A percentile compares a stretch with the other conserved stretches of the same genome.
These are phyloP conservation scores for Penicillium sp. DNA, from an alignment of 2,329 filamentous ascomycete genomes.

Conservation along the genomic window DNA sequence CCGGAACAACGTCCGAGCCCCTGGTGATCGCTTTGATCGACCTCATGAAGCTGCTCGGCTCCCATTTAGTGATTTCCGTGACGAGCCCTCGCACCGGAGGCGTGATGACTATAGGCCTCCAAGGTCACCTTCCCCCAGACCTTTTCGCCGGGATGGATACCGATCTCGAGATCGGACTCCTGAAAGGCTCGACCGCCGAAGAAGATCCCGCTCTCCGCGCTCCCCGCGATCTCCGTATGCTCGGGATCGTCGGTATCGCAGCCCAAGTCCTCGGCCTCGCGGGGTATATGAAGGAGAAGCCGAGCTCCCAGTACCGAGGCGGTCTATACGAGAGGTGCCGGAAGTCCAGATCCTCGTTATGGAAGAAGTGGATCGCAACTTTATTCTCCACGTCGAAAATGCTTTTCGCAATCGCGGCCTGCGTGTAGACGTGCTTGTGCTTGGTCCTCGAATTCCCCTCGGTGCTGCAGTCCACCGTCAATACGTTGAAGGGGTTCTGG, in stretches of 20 bases:
- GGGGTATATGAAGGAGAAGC: slow-evolving; percentile 61
- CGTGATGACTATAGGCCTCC: slow-evolving; percentile 69
- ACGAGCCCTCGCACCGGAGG: slow-evolving; percentile 50
- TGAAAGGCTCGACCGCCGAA: slow-evolving; percentile 61
- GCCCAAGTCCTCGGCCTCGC: slow-evolving; percentile 67
- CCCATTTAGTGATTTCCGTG: slow-evolving; percentile 54
- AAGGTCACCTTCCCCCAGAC: slow-evolving; percentile 62
- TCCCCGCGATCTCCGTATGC: slow-evolving; percentile 55
- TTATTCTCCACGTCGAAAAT: slow-evolving; percentile 80
- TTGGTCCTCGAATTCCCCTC: slow-evolving; percentile 76
- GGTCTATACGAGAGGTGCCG: slow-evolving; percentile 75
- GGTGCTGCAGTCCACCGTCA: slow-evolving; percentile 81
- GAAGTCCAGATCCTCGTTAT: slow-evolving; percentile 87
- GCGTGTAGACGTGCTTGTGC: slow-evolving; percentile 76
- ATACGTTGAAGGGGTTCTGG: slow-evolving; percentile 85
- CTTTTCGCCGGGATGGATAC: slow-evolving; percentile 69
- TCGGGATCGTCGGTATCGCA: slow-evolving; percentile 68
- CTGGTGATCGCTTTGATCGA: slow-evolving; percentile 52
- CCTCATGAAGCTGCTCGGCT: slow-evolving; percentile 39
- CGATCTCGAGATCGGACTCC: slow-evolving; percentile 48
- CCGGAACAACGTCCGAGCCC: slow-evolving; percentile 34
- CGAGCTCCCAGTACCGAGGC: slow-evolving; percentile 72
- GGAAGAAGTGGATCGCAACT: slow-evolving; percentile 75
- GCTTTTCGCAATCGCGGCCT: slow-evolving; percentile 74
- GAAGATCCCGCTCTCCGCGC: slow-evolving; percentile 66